Conservation (phyloP, 306 rosid species). For the peach (Prunus persica) region DNA sequence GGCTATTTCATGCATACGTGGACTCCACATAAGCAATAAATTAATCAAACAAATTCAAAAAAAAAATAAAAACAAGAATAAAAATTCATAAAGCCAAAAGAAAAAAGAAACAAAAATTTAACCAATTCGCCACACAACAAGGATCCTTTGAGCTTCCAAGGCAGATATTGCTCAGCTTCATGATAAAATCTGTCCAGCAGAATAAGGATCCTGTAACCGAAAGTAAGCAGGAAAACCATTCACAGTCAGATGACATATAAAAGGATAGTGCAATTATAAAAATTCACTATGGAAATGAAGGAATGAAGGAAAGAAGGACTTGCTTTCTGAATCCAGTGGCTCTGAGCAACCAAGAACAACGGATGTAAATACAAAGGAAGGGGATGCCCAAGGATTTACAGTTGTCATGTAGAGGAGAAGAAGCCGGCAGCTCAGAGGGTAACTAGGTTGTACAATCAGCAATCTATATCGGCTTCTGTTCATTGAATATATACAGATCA, state of each 20-base stretch:
- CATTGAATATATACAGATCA: conserved; percentile 39
- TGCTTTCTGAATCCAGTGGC: conserved; percentile 29
- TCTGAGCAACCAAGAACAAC: conserved; percentile 27
- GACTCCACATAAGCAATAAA: too few relatives aligned
- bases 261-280: conserved; percentile 80
- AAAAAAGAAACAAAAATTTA: too few relatives aligned
- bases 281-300: conserved; percentile 53
- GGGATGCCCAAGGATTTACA: conserved; percentile 71
- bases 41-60: too few relatives aligned
- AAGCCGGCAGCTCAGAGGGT: conserved; percentile 69
- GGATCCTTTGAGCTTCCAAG: conserved; percentile 56
- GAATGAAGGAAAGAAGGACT: conserved; percentile 37
- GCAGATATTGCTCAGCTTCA: conserved; percentile 85
- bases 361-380: conserved; percentile 35
- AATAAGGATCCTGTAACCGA: conserved; percentile 52
- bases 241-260: conserved; percentile 49
- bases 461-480: conserved; percentile 72
- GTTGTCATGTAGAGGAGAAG: conserved; percentile 66
- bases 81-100: too few relatives aligned
- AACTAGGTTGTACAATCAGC: conserved; percentile 67
- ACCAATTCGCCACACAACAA: too few relatives aligned
- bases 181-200: conserved; percentile 70
- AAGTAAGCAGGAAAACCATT: conserved; percentile 36
- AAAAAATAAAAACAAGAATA: too few relatives aligned
- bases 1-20: too few relatives aligned